Evolutionary conservation across 1,284 basidiomycete species (phyloP).

Genomic region (Polyporus tsugae): DNA sequence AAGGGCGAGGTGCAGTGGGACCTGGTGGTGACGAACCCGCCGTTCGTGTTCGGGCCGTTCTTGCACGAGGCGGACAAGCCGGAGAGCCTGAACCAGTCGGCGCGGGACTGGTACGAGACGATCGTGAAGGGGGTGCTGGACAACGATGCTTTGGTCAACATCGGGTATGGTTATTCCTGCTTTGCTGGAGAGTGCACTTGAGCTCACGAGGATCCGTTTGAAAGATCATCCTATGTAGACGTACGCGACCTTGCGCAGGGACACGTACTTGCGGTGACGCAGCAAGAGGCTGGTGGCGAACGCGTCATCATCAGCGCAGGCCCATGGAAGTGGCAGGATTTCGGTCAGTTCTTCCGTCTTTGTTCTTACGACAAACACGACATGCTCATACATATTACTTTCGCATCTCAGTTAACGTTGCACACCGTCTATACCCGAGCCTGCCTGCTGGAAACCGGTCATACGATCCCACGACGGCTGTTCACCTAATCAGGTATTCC

Average conservation of each 20-base stretch:
- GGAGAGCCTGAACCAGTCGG: conserved; percentile 63
- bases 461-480: conserved; percentile 36
- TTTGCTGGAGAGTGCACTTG: background rate
- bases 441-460: conserved; percentile 17
- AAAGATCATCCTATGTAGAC: conserved; percentile 53
- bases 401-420: conserved; percentile 15
- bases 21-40: conserved; percentile 62
- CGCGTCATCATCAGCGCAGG: conserved; percentile 51
- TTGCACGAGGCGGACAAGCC: conserved; percentile 59
- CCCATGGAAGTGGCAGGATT: conserved; percentile 38
- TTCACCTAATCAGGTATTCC: conserved; percentile 40
- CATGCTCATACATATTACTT: background rate
- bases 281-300: conserved; percentile 59
- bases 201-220: background rate
- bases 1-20: conserved; percentile 59
- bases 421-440: conserved; percentile 25
- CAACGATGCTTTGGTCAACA: conserved; percentile 27
- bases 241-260: conserved; percentile 68
- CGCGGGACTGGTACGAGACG: conserved; percentile 44
- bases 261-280: conserved; percentile 61
- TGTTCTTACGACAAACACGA: no score
- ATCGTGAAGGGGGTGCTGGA: conserved; percentile 37
- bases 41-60: conserved; percentile 55
- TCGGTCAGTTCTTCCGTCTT: conserved; percentile 29
- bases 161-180: conserved; percentile 14